A percentile compares a stretch with the other conserved stretches of the same genome.
Evolutionary conservation across 108 stramenopile species (phyloP).

Genomic region (Asterionellopsis glacialis): DNA sequence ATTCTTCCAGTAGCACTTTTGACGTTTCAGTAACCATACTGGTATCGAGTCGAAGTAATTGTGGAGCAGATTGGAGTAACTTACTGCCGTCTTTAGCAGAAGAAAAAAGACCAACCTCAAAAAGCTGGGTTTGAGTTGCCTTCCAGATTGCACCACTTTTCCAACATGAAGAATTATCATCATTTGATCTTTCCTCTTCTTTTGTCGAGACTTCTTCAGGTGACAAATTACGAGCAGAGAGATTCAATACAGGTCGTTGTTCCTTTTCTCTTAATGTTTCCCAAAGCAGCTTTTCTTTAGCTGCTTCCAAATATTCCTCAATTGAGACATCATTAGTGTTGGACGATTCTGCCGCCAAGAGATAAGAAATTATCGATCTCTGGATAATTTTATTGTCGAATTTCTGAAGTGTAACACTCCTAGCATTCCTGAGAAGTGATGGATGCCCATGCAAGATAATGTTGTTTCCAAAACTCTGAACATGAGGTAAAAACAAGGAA

Average conservation of each 20-base stretch:
- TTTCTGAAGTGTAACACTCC: no score
- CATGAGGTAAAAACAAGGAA: no score
- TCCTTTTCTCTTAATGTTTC: slow-evolving; percentile 14
- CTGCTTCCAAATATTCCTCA: slow-evolving; percentile 5
- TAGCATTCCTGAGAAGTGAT: no score
- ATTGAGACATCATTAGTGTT: no score
- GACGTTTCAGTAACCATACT: slow-evolving; percentile 12
- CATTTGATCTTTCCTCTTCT: background rate
- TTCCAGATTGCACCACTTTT: slow-evolving; percentile 15
- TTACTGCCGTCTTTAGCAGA: background rate
- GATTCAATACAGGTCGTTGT: slow-evolving; percentile 17
- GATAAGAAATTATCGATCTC: no score
- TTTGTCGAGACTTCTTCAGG: slow-evolving; percentile 3
- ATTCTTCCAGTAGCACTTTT: slow-evolving; percentile 9
- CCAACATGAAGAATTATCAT: slow-evolving; percentile 13
- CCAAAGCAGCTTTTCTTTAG: slow-evolving; percentile 21
- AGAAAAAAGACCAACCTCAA: slow-evolving; percentile 1
- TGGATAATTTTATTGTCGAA: no score
- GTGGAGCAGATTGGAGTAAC: slow-evolving; percentile 10
- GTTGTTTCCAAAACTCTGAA: no score
- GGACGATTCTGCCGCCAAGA: no score
- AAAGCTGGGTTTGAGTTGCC: slow-evolving; percentile 4
- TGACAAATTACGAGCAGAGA: slow-evolving; percentile 6
- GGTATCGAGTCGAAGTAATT: slow-evolving; percentile 19
- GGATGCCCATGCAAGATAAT: no score